These are phyloP conservation scores for Torrubiellomyces zombiae DNA, from an alignment of 2,329 filamentous ascomycete species.

Conservation along the genomic window DNA sequence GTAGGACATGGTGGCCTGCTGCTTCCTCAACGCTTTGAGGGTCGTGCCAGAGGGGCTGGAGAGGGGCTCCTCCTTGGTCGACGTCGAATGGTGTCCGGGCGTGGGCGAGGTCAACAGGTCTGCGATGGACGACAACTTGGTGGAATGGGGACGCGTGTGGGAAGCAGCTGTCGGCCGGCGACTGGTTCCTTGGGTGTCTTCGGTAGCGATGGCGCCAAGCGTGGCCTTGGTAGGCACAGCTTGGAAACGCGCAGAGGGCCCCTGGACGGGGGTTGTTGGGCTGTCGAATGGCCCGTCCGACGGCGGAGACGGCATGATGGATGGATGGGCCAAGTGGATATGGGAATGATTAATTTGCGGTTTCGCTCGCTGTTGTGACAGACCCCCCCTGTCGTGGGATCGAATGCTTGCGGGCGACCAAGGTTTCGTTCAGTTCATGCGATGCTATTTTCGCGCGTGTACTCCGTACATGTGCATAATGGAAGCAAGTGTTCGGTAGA, in stretches of 20 bases:
- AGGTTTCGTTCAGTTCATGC: too few relatives aligned
- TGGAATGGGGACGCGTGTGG: conserved; percentile 1
- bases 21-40: conserved; percentile 1
- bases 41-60: conserved; percentile 10
- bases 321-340: too few relatives aligned
- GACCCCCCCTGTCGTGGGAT: too few relatives aligned
- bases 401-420: too few relatives aligned
- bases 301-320: too few relatives aligned
- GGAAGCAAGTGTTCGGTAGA: too few relatives aligned
- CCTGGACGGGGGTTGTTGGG: conserved; percentile 3
- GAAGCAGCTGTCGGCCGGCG: neutral
- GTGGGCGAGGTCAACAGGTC: neutral
- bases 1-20: conserved; percentile 12
- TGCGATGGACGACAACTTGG: conserved; percentile 2
- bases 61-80: conserved; percentile 1
- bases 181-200: conserved; percentile 1
- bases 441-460: too few relatives aligned
- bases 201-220: neutral
- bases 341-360: too few relatives aligned
- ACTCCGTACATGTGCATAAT: too few relatives aligned
- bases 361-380: too few relatives aligned
- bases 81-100: conserved; percentile 1
- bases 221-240: neutral
- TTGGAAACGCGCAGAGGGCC: conserved; percentile 1
- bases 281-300: too few relatives aligned